Evolutionary conservation across 306 rosid genomes (phyloP), one percentile per base, ranked within the genome.

Genomic region (Inga laurina): DNA sequence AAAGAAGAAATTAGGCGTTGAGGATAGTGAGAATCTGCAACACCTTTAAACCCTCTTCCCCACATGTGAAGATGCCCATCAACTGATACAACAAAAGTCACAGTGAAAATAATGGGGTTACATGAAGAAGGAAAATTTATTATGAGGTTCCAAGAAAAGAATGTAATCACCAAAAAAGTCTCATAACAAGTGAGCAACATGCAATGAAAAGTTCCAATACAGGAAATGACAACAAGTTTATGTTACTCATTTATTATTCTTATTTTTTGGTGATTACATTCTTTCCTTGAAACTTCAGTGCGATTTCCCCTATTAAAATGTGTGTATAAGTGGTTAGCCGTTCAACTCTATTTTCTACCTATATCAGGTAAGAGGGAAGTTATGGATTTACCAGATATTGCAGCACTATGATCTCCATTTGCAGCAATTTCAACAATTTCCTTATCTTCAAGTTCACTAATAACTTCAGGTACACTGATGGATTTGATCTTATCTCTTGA

Each of bases 371-470:
- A 81, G 30, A 48, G 74, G 75, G 78, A 68, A 56, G 72, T 32
- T 75, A 72, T 18, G 75, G 39, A 79, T 81, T 82, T 80, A 96
- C 98, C 85, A 74, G 97, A 87, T 86, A 93, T 49, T 74, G 98
- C 92, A 52, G 97, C 90, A 87, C 97, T 96, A n/a, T 94, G 98
- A 88, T 96, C 98, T 78, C 99, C 99, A 82, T 85, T 93, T 75
- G 99, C 97, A 79, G 90, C 74, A 72, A 94, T 77, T 82, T 87
- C 79, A 45, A 79, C 79, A 8, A 92, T 83, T 71, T 86, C 81
- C 19, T 64, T 83, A 72, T 84, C 91, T 82, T 87, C 97, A 77
- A 94, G 82, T 56, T 87, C 93, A 44, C 79, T 80, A 41, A 87
- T 62, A 67, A 72, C 81, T 85, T 81, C 51, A 62, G 94, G 99